phyloP scores from a whole-genome alignment of 2,329 filamentous ascomycete genomes.

The Talaromyces verruculosus region DNA sequence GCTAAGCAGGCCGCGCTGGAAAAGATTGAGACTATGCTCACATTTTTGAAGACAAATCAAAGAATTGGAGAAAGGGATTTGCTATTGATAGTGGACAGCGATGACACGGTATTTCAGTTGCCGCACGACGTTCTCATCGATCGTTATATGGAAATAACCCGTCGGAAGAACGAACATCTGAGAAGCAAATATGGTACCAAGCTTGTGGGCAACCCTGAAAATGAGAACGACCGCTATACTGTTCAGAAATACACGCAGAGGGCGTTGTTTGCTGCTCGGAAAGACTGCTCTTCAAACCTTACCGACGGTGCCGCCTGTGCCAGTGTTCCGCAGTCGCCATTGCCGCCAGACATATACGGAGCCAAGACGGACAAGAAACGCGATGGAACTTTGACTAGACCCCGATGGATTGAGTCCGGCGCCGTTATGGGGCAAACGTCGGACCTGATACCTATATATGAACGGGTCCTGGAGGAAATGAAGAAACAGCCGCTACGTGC shows the following conservation, averaged over 20 bases:
- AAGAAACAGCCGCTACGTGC: constrained; percentile 33
- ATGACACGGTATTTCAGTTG: constrained; percentile 66
- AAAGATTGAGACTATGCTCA: constrained; percentile 47
- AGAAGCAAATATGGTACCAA: constrained; percentile 50
- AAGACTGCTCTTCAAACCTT: constrained; percentile 51
- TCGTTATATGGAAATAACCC: constrained; percentile 59
- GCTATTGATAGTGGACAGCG: constrained; percentile 62
- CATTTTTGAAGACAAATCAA: constrained; percentile 50
- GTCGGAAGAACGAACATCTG: constrained; percentile 56
- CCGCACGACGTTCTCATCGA: constrained; percentile 62
- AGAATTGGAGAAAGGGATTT: constrained; percentile 60
- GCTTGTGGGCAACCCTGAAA: constrained; percentile 27
- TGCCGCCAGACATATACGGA: constrained; percentile 53
- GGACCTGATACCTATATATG: constrained; percentile 50
- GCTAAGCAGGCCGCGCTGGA: constrained; percentile 47
- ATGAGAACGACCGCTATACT: constrained; percentile 24
- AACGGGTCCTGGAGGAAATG: constrained; percentile 43
- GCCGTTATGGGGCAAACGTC: constrained; percentile 53
- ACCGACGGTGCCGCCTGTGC: constrained; percentile 52
- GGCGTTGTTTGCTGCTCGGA: constrained; percentile 58
- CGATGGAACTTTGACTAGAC: constrained; percentile 42
- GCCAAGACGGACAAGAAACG: constrained; percentile 43
- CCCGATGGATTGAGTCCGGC: constrained; percentile 52
- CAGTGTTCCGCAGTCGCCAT: constrained; percentile 52
- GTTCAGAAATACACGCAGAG: constrained; percentile 52